Conservation (phyloP, 1,139 yeast genomes). For the Pichia sp. region DNA sequence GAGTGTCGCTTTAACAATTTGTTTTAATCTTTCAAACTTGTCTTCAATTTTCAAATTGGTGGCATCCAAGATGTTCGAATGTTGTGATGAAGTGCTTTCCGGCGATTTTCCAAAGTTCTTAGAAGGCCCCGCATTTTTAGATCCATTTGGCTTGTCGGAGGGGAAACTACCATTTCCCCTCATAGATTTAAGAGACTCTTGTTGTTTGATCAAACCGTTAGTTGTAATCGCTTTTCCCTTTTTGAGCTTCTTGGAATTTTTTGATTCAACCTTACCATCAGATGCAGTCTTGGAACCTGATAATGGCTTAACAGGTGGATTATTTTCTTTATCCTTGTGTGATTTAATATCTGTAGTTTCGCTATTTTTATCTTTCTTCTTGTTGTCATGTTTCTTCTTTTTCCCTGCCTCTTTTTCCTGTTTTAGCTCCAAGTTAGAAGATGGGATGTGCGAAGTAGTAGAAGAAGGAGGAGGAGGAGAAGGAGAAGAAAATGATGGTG, state of each 20-base stretch:
- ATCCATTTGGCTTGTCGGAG: neutral
- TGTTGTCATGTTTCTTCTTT: neutral
- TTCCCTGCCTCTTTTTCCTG: neutral
- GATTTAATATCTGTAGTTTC: neutral
- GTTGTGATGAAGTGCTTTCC: neutral
- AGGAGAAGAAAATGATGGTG: neutral
- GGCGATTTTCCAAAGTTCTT: neutral
- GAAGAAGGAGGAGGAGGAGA: neutral
- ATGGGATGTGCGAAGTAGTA: neutral
- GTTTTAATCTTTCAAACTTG: slow-evolving; percentile 18
- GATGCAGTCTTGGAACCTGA: neutral
- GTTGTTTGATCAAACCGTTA: too few species aligned
- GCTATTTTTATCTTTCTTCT: neutral
- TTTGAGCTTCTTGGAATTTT: neutral
- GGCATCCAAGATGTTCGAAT: neutral
- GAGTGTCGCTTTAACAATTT: slow-evolving; percentile 22
- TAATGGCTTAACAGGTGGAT: neutral
- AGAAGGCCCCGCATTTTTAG: neutral
- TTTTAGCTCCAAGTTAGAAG: neutral
- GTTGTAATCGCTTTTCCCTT: neutral
- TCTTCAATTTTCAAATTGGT: slow-evolving; percentile 18
- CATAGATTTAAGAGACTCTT: too few species aligned
- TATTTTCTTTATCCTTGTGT: neutral
- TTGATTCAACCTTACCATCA: neutral
- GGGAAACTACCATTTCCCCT: neutral